Percentiles rank a stretch among this genome's conserved stretches.
These are phyloP conservation scores for Phaseolus lunatus DNA, from an alignment of 306 rosid genomes.

Conservation along the genomic window DNA sequence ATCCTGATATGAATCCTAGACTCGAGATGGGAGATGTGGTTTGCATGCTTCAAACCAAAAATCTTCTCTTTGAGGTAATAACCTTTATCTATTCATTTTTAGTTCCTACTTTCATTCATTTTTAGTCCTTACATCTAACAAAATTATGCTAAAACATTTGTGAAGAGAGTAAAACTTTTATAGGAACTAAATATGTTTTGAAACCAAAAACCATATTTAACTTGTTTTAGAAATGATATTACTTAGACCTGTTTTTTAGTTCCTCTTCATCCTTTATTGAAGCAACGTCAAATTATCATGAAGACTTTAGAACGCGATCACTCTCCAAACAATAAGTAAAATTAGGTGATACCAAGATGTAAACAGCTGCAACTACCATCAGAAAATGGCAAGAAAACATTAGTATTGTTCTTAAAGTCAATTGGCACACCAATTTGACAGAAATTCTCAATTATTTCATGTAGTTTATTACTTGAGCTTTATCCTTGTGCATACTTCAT, in stretches of 20 bases:
- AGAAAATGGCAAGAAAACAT: conserved; percentile 25
- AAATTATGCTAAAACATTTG: neutral
- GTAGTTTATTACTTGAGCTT: conserved; percentile 2
- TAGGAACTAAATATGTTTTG: neutral
- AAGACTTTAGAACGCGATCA: conserved; percentile 15
- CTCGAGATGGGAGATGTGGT: conserved; percentile 66
- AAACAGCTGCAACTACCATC: conserved; percentile 21
- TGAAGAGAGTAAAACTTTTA: neutral
- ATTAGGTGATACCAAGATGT: conserved; percentile 14
- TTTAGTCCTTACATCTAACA: neutral
- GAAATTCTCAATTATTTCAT: neutral
- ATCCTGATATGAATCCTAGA: conserved; percentile 54
- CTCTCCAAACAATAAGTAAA: conserved; percentile 26
- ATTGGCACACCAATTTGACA: conserved; percentile 12
- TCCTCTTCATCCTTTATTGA: neutral
- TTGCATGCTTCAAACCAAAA: conserved; percentile 66
- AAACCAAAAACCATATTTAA: neutral
- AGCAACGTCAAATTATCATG: conserved; percentile 44
- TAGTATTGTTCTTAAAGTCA: neutral
- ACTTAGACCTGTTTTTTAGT: neutral
- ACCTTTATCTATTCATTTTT: neutral
- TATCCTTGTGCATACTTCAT: neutral
- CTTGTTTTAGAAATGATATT: neutral
- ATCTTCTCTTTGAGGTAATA: conserved; percentile 56
- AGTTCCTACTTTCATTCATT: neutral